Evolutionary conservation across 129 eudicot genomes (phyloP).

Genomic region (Heracleum sosnowskyi): DNA sequence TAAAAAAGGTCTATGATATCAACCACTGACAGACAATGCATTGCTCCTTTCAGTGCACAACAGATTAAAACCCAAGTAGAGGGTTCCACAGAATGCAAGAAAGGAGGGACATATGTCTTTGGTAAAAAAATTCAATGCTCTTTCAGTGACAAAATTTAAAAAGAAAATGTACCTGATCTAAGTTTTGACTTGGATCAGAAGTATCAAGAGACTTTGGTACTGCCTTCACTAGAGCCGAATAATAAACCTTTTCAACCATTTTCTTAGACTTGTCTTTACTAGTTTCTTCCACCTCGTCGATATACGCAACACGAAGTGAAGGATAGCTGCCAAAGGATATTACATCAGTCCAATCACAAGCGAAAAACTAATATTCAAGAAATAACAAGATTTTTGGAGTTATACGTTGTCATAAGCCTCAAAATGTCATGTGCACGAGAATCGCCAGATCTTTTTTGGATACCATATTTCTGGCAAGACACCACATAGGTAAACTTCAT

Average conservation of each 20-base stretch:
- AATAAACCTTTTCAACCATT: slow-evolving; percentile 48
- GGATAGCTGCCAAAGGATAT: slow-evolving; percentile 60
- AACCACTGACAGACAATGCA: background rate
- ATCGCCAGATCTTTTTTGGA: slow-evolving; percentile 73
- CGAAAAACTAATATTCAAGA: background rate
- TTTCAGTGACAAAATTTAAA: background rate
- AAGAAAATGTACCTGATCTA: slow-evolving; percentile 60
- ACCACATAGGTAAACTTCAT: slow-evolving; percentile 89
- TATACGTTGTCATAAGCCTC: slow-evolving; percentile 79
- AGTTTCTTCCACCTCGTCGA: slow-evolving; percentile 79
- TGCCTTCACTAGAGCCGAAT: slow-evolving; percentile 87
- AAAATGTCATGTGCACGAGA: slow-evolving; percentile 70
- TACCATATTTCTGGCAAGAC: slow-evolving; percentile 81
- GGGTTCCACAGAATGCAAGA: background rate
- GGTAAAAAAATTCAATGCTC: background rate
- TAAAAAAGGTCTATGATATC: background rate
- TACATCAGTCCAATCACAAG: slow-evolving; percentile 8
- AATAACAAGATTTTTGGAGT: background rate
- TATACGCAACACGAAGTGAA: slow-evolving; percentile 80
- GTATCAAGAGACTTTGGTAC: slow-evolving; percentile 74
- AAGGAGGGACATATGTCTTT: background rate
- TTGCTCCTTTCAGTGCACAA: background rate
- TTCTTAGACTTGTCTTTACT: slow-evolving; percentile 31
- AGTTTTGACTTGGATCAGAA: slow-evolving; percentile 50
- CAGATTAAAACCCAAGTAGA: background rate